Evolutionary conservation across 192 early-diverging fungal species (phyloP).

Genomic region (Coemansia sp.): DNA sequence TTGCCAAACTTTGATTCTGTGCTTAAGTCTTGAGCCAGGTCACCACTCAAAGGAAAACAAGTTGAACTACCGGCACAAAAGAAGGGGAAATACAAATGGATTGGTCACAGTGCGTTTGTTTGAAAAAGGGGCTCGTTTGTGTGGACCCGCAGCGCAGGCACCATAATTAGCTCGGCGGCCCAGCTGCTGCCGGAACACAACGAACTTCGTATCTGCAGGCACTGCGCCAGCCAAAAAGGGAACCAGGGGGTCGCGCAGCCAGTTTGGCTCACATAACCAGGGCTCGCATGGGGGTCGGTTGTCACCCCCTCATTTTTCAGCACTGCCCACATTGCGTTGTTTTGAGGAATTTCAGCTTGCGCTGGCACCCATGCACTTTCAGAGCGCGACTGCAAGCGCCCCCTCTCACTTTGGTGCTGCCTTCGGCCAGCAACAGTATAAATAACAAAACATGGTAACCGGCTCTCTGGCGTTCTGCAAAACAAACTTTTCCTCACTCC

Average conservation of each 20-base stretch:
- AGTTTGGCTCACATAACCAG: not conserved
- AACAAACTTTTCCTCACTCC: not conserved
- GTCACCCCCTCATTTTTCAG: not conserved
- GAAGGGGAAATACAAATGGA: not conserved
- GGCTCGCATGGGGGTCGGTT: not conserved
- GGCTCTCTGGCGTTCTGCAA: not conserved
- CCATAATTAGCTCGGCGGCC: not conserved
- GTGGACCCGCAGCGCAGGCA: slow-evolving; percentile 6
- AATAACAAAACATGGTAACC: not conserved
- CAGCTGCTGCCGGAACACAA: not conserved
- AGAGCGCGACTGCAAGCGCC: not conserved
- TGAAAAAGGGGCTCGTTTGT: not conserved
- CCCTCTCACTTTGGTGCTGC: not conserved
- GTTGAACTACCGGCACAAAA: not conserved
- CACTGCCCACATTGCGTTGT: not conserved
- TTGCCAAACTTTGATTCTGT: not conserved
- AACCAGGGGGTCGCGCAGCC: not conserved
- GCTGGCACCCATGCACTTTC: not conserved
- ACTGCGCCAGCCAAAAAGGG: slow-evolving; percentile 2
- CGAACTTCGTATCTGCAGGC: not conserved
- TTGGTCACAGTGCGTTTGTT: not conserved
- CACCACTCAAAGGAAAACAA: not conserved
- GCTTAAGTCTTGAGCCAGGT: not conserved
- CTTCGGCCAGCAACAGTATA: not conserved
- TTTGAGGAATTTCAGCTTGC: not conserved